Percentiles rank a stretch among this genome's conserved stretches.
Conservation (phyloP, 2,329 filamentous ascomycete genomes). For the Penicillium fuscoglaucum region DNA sequence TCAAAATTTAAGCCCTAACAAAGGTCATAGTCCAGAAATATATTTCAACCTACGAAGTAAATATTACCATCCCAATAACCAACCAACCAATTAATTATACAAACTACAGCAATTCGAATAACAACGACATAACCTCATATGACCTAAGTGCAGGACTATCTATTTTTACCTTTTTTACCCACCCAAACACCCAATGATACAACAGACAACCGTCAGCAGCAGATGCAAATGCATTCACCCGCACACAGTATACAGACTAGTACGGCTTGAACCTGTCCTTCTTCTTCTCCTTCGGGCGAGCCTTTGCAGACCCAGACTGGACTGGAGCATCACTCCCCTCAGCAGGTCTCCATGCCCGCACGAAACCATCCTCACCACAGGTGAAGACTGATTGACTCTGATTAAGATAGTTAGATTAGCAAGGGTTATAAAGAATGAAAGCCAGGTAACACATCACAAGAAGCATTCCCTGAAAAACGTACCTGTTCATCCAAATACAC, state of each 20-base stretch:
- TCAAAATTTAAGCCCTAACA: neutral
- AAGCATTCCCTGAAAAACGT: slow-evolving; percentile 14
- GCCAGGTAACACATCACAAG: neutral
- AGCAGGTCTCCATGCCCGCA: slow-evolving; percentile 41
- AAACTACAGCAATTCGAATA: neutral
- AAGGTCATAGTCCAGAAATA: neutral
- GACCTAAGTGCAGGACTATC: slow-evolving; percentile 2
- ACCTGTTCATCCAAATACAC: slow-evolving; percentile 48
- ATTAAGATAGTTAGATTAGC: neutral
- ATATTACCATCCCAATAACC: neutral
- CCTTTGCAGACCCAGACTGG: slow-evolving; percentile 25
- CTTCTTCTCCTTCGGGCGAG: slow-evolving; percentile 36
- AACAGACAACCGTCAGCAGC: slow-evolving; percentile 2
- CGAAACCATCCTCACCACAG: slow-evolving; percentile 47
- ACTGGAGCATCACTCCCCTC: slow-evolving; percentile 17
- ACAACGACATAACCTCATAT: neutral
- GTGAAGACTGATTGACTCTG: slow-evolving; percentile 46
- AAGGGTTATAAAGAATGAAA: neutral
- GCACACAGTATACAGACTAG: slow-evolving; percentile 18
- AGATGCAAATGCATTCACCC: slow-evolving; percentile 10
- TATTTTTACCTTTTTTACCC: slow-evolving; percentile 13
- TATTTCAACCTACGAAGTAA: neutral
- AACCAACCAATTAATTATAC: neutral
- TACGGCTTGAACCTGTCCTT: slow-evolving; percentile 45
- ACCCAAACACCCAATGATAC: slow-evolving; percentile 18